phyloP scores from a whole-genome alignment of 257 asterid genomes.

The Solanum chiquidenum region DNA sequence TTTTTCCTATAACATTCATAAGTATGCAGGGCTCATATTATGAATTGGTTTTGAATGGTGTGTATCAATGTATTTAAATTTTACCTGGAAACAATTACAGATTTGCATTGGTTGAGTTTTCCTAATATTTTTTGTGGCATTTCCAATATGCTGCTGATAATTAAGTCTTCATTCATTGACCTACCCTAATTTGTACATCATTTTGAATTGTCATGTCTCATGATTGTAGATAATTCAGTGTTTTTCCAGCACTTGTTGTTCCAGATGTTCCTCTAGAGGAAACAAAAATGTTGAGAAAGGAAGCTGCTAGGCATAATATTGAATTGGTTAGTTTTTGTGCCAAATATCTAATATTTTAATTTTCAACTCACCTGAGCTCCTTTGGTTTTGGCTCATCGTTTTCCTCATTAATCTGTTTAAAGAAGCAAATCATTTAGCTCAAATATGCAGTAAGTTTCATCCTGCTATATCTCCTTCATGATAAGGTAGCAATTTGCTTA shows the following conservation, averaged over 20 bases:
- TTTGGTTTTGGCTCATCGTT: not conserved
- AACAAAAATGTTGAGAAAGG: slow-evolving; percentile 64
- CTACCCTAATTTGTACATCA: not conserved
- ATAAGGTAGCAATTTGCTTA: not conserved
- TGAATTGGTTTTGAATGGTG: not conserved
- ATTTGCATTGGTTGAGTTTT: not conserved
- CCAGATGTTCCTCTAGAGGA: slow-evolving; percentile 92
- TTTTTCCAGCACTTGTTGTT: slow-evolving; percentile 68
- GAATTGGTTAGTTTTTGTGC: slow-evolving; percentile 54
- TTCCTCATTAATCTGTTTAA: not conserved
- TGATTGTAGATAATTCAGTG: not conserved
- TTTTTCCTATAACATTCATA: too few species aligned
- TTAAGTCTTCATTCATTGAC: not conserved
- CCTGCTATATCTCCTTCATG: not conserved
- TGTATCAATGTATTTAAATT: not conserved
- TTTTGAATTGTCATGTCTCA: not conserved
- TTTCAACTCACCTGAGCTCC: not conserved
- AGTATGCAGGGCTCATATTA: too few species aligned
- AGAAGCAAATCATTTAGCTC: not conserved
- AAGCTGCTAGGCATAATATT: slow-evolving; percentile 44
- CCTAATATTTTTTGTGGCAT: not conserved
- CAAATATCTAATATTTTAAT: not conserved
- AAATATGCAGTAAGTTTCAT: not conserved
- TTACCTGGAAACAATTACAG: not conserved
- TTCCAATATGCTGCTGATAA: not conserved